These are phyloP conservation scores for Ceratonia siliqua DNA, from an alignment of 306 rosid species.

Conservation along the genomic window DNA sequence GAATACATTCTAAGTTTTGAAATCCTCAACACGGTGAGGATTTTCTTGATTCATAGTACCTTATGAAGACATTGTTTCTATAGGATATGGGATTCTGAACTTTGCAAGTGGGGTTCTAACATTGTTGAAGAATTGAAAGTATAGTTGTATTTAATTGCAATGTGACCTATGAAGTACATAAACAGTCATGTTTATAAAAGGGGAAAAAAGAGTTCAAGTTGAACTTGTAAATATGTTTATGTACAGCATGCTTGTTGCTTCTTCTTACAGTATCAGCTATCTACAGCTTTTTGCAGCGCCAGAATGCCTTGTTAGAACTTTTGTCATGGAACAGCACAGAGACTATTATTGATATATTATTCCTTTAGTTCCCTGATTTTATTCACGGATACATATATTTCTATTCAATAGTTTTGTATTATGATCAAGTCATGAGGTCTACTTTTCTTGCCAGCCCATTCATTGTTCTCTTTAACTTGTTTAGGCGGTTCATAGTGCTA, in stretches of 20 bases:
- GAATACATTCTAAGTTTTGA: conserved; percentile 40
- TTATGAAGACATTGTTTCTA: conserved; percentile 29
- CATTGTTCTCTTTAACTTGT: conserved; percentile 1
- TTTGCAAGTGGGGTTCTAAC: conserved; percentile 33
- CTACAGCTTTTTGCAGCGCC: neutral
- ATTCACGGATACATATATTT: neutral
- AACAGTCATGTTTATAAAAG: conserved; percentile 36
- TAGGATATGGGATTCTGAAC: conserved; percentile 45
- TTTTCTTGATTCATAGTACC: conserved; percentile 42
- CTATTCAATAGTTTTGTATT: conserved; percentile 7
- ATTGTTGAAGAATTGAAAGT: conserved; percentile 35
- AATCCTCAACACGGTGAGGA: conserved; percentile 37
- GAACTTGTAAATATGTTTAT: conserved; percentile 38
- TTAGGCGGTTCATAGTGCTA: neutral
- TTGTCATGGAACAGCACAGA: conserved; percentile 23
- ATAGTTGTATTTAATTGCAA: conserved; percentile 43
- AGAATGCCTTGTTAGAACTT: conserved; percentile 4
- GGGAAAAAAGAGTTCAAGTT: conserved; percentile 3
- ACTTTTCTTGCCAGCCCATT: neutral
- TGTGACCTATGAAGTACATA: conserved; percentile 39
- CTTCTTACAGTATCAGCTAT: conserved; percentile 5
- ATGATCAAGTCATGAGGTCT: conserved; percentile 6
- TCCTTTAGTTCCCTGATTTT: neutral
- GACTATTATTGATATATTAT: conserved; percentile 5
- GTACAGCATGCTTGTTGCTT: conserved; percentile 30